Conservation (phyloP, 2,329 filamentous ascomycete species). For the Pseudogymnoascus sp. region DNA sequence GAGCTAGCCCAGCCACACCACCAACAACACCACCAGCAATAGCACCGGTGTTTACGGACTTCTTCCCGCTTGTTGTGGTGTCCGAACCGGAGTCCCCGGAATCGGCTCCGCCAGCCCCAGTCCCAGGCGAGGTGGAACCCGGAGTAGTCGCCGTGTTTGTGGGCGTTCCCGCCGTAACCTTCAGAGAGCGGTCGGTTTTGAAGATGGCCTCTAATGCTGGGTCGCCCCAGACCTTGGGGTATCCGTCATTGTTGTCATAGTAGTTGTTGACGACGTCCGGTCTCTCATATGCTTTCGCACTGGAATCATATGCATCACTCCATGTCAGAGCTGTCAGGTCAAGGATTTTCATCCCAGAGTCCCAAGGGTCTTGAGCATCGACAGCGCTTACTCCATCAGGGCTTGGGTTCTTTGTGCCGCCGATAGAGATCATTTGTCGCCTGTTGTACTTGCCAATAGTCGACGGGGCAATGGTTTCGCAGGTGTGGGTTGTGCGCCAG, state of each 20-base stretch:
- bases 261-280: conserved; percentile 15
- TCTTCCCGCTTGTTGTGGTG: not conserved
- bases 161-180: not conserved
- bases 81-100: not conserved
- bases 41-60: conserved; percentile 14
- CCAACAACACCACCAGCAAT: conserved; percentile 20
- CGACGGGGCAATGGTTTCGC: conserved; percentile 14
- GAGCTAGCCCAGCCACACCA: conserved; percentile 17
- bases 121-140: not conserved
- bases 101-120: not conserved
- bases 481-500: conserved; percentile 13
- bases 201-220: not conserved
- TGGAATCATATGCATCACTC: conserved; percentile 12
- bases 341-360: conserved; percentile 15
- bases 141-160: not conserved
- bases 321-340: conserved; percentile 17
- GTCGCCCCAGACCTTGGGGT: not conserved
- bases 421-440: conserved; percentile 17
- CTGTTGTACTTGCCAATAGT: not conserved
- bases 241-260: conserved; percentile 2
- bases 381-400: not conserved
- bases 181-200: conserved; percentile 7
- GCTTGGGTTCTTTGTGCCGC: conserved; percentile 10
- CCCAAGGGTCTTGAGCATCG: not conserved
- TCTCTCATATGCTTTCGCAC: conserved; percentile 12